These are phyloP conservation scores for Metarhizium album DNA, from an alignment of 2,329 filamentous ascomycete species.

Conservation along the genomic window DNA sequence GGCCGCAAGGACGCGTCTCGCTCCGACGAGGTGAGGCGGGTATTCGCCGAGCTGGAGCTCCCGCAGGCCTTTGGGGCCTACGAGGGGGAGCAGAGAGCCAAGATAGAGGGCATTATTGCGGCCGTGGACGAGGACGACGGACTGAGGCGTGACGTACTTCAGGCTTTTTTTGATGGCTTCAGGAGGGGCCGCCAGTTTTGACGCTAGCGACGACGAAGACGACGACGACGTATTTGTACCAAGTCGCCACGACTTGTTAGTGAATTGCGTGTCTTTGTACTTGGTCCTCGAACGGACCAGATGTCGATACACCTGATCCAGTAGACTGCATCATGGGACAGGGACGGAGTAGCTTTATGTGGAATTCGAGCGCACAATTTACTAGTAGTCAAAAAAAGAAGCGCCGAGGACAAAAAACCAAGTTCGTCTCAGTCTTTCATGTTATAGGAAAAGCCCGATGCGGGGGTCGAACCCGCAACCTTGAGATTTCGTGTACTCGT, in stretches of 20 bases:
- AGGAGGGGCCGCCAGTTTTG: background rate
- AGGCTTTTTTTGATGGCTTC: background rate
- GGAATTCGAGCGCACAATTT: no score
- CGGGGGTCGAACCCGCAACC: constrained; percentile 43
- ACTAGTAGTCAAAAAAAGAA: background rate
- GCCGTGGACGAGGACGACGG: background rate
- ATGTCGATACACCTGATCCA: no score
- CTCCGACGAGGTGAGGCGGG: background rate
- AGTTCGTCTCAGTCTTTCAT: background rate
- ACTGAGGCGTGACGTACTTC: background rate
- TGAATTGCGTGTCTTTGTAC: no score
- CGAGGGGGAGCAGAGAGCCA: background rate
- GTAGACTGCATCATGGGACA: no score
- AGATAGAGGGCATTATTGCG: background rate
- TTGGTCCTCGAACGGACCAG: no score
- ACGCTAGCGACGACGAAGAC: no score
- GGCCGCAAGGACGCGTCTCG: constrained; percentile 66
- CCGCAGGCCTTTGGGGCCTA: background rate
- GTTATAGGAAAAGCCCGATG: constrained; percentile 18
- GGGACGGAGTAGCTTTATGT: no score
- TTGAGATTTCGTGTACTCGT: constrained; percentile 29
- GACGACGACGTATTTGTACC: no score
- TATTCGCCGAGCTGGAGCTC: background rate
- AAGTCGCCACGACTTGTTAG: no score
- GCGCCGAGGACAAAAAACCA: background rate